Percentiles rank a stretch among this genome's conserved stretches.
These are phyloP conservation scores for Huntiella abstrusa DNA, from an alignment of 2,329 filamentous ascomycete species.

Conservation along the genomic window DNA sequence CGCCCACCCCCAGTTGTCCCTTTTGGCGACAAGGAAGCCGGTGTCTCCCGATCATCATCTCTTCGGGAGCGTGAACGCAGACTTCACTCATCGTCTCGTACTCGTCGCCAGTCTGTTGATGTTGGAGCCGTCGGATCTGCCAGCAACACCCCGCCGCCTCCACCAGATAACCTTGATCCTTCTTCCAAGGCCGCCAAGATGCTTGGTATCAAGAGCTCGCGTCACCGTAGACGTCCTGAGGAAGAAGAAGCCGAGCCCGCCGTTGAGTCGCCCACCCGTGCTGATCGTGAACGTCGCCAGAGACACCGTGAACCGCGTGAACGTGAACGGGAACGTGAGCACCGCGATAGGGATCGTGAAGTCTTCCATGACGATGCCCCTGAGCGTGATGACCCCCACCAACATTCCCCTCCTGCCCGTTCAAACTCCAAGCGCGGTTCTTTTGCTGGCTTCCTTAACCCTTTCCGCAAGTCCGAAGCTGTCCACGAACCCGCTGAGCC, in stretches of 20 bases:
- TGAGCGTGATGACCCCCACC: neutral
- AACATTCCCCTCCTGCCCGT: constrained; percentile 1
- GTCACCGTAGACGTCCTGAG: constrained; percentile 8
- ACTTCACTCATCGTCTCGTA: constrained; percentile 34
- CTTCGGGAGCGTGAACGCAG: constrained; percentile 38
- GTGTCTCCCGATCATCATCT: constrained; percentile 49
- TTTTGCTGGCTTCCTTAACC: constrained; percentile 42
- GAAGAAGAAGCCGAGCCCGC: constrained; percentile 6
- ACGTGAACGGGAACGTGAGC: constrained; percentile 3
- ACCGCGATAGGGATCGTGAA: neutral
- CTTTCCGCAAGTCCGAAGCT: constrained; percentile 29
- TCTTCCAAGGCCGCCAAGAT: constrained; percentile 57
- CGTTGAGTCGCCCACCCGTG: constrained; percentile 6
- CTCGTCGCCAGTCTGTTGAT: constrained; percentile 51
- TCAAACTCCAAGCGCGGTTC: constrained; percentile 9
- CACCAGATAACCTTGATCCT: constrained; percentile 1
- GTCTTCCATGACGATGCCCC: neutral
- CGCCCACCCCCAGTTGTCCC: constrained; percentile 43
- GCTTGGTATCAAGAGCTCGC: constrained; percentile 36
- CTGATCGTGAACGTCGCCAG: neutral
- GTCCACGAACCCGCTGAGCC: constrained; percentile 1
- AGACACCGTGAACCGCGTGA: constrained; percentile 2
- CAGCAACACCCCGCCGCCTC: neutral
- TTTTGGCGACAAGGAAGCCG: constrained; percentile 14
- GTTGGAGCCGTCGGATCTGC: constrained; percentile 19